phyloP scores from a whole-genome alignment of 768 basidiomycete genomes.

The Boletus edulis region DNA sequence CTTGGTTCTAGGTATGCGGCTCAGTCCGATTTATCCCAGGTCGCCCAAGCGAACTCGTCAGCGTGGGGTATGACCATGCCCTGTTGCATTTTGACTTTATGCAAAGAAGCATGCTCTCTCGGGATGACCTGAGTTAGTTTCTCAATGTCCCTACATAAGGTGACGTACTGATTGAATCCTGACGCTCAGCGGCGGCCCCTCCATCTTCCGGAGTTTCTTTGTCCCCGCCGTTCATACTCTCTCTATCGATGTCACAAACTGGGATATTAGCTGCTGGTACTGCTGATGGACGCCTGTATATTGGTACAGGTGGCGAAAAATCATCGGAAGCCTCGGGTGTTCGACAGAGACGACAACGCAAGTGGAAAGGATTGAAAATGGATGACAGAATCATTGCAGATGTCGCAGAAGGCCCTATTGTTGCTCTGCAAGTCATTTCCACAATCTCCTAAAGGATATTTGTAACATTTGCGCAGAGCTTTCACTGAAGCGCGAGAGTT shows the following conservation, averaged over 20 bases:
- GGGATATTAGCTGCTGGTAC: conserved; percentile 69
- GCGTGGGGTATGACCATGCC: conserved; percentile 72
- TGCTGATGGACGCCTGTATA: conserved; percentile 71
- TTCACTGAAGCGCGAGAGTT: conserved; percentile 49
- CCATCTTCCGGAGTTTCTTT: conserved; percentile 51
- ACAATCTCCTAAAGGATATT: neutral
- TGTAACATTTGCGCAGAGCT: conserved; percentile 34
- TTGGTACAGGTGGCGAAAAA: conserved; percentile 70
- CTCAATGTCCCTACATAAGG: neutral
- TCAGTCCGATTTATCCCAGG: conserved; percentile 69
- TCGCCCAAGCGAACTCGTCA: conserved; percentile 68
- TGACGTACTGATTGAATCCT: neutral
- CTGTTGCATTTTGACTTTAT: conserved; percentile 66
- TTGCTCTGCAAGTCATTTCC: conserved; percentile 52
- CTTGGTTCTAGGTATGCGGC: conserved; percentile 58
- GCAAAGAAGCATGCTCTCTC: conserved; percentile 56
- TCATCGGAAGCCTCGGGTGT: conserved; percentile 12
- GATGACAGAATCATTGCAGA: conserved; percentile 45
- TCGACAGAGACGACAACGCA: conserved; percentile 56
- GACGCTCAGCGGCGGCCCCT: conserved; percentile 34
- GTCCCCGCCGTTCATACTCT: conserved; percentile 75
- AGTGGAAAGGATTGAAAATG: conserved; percentile 68
- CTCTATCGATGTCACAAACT: conserved; percentile 52
- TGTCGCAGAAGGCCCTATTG: conserved; percentile 72
- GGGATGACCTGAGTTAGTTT: conserved; percentile 53